Percentiles rank a stretch among this genome's conserved stretches.
phyloP scores from a whole-genome alignment of 495 filamentous ascomycete species.

The Aspergillus bridgeri region DNA sequence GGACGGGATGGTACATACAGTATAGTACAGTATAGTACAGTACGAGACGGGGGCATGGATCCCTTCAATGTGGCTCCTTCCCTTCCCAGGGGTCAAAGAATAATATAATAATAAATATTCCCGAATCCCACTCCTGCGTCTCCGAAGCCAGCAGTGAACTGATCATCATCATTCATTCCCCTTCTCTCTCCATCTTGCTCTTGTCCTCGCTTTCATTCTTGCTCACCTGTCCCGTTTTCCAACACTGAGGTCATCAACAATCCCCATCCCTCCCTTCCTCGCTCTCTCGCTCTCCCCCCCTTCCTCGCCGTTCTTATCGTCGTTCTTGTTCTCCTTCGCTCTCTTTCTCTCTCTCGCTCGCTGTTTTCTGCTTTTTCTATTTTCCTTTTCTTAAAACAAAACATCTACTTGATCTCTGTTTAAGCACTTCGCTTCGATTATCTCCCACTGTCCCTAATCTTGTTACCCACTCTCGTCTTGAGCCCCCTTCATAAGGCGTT shows the following conservation, averaged over 20 bases:
- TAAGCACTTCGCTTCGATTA: conserved; percentile 8
- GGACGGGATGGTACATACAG: no score
- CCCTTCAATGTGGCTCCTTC: neutral
- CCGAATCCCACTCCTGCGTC: no score
- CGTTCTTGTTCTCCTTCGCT: conserved; percentile 13
- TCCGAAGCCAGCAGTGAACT: neutral
- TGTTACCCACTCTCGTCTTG: conserved; percentile 8
- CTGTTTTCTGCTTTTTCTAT: conserved; percentile 16
- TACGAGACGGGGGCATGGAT: neutral
- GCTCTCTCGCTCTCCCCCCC: conserved; percentile 2
- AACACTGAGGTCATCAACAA: conserved; percentile 12
- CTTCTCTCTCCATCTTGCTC: neutral
- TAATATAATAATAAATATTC: no score
- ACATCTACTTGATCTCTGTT: conserved; percentile 6
- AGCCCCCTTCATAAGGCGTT: neutral
- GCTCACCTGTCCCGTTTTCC: conserved; percentile 5
- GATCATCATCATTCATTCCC: neutral
- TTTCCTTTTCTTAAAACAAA: conserved; percentile 7
- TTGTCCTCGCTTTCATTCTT: neutral
- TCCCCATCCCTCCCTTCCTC: conserved; percentile 13
- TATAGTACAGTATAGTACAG: neutral
- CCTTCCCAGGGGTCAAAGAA: neutral
- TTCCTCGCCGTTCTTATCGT: conserved; percentile 4
- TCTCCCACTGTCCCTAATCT: conserved; percentile 13
- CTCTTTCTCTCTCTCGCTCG: conserved; percentile 9